Evolutionary conservation across 1,139 yeast genomes (phyloP), one percentile per base, ranked within the genome.

Genomic region (Lodderomyces margitis): DNA sequence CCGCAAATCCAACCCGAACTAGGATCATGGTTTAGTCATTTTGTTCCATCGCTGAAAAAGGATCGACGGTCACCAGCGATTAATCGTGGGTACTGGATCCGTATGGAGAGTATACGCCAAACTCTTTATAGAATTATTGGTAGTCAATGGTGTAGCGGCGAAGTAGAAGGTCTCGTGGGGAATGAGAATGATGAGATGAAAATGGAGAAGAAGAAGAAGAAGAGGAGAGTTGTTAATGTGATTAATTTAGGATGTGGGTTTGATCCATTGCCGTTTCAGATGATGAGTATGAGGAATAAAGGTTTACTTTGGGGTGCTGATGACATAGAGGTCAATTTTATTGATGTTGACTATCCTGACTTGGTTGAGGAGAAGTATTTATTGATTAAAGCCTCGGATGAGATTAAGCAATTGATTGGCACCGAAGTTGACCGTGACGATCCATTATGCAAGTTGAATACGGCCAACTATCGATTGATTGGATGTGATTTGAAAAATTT

Each of bases 231-330:
- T 8, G 46, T 55, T 0, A 58, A 76, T 25, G 69, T 87, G 3
- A 71, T 87, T 27, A 87, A 86, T 57, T 64, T 87, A 33, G 95
- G 95, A 1, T 86, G 95, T 62, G 95, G 95, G 5, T 87, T 75
- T 56, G 91, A 83, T 57, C 87, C 89, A 3, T 63, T 85, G 46
- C 89, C 95, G 2, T 86, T 84, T 53, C 87, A 84, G 54, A 58
- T 81, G 40, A 60, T 84, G 30, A 54, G 39, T 55, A 34, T 27
- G 11, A 23, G 40, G 38, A 36, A 35, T 25, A 10, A 7, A 17
- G 36, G 11, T 27, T 10, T 6, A 20, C 15, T 5, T 21, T 20
- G 24, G 35, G 23, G 24, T 10, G 12, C n/a, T 32, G 21, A 12
- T 9, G 53, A 51, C 16, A 31, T 48, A 9, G 42, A 53, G 15